A percentile compares a stretch with the other conserved stretches of the same genome.
Conservation (phyloP, 2,329 filamentous ascomycete genomes). For the Fusarium sterilihyphosum region DNA sequence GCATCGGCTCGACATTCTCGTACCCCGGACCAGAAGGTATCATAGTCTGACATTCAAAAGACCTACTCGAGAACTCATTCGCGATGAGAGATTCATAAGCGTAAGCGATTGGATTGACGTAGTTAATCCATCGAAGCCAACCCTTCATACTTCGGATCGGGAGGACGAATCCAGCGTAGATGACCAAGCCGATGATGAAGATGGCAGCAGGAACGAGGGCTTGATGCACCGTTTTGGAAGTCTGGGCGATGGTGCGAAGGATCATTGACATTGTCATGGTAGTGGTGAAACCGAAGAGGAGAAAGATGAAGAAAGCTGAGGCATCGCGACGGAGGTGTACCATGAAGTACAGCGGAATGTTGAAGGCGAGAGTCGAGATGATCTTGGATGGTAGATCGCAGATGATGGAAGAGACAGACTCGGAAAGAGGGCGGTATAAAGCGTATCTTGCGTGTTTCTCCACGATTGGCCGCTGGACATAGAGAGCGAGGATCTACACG, state of each 20-base stretch:
- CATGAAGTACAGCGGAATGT: conserved; percentile 69
- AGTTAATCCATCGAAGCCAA: conserved; percentile 67
- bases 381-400: conserved; percentile 34
- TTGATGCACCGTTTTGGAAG: conserved; percentile 34
- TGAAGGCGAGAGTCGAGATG: conserved; percentile 48
- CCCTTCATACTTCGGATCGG: conserved; percentile 58
- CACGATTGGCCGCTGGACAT: conserved; percentile 44
- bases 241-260: conserved; percentile 52
- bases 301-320: conserved; percentile 58
- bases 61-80: conserved; percentile 65
- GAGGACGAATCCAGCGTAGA: conserved; percentile 60
- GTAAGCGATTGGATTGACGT: conserved; percentile 72
- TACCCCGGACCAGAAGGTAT: conserved; percentile 39
- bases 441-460: conserved; percentile 49
- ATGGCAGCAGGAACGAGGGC: conserved; percentile 36
- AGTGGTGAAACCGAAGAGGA: conserved; percentile 59
- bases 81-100: conserved; percentile 71
- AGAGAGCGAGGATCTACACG: conserved; percentile 28
- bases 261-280: conserved; percentile 72
- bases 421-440: conserved; percentile 44
- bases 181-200: conserved; percentile 51
- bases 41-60: conserved; percentile 56
- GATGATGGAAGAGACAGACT: conserved; percentile 33
- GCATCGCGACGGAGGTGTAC: conserved; percentile 69
- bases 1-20: background rate